phyloP scores from a whole-genome alignment of 2,329 filamentous ascomycete genomes.

The Trichoderma harzianum region DNA sequence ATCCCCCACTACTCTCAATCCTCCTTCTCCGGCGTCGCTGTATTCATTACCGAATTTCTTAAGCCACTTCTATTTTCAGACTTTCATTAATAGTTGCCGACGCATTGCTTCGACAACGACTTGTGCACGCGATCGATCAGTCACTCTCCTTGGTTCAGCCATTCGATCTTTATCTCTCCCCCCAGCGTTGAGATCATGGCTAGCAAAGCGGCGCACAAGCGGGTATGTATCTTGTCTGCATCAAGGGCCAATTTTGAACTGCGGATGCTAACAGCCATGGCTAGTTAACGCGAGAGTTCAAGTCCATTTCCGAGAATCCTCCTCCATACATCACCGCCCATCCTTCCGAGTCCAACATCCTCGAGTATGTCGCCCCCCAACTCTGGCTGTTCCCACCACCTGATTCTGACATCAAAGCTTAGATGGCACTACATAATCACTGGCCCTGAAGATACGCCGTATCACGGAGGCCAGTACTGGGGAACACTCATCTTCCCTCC shows the following conservation, averaged over 20 bases:
- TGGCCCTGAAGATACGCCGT: constrained; percentile 89
- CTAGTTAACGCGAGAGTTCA: constrained; percentile 61
- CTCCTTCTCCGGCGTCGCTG: background rate
- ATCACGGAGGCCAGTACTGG: constrained; percentile 96
- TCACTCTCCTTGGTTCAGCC: constrained; percentile 16
- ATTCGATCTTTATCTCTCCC: no score
- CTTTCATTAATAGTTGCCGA: background rate
- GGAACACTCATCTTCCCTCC: constrained; percentile 92
- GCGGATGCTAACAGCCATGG: background rate
- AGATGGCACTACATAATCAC: constrained; percentile 96
- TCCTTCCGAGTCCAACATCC: constrained; percentile 84
- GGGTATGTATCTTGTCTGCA: constrained; percentile 46
- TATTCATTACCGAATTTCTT: background rate
- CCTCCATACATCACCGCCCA: constrained; percentile 87
- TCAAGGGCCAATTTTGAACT: background rate
- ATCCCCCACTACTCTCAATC: background rate
- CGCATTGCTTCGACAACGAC: background rate
- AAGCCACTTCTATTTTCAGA: background rate
- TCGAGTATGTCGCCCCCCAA: constrained; percentile 60
- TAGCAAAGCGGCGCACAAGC: constrained; percentile 69
- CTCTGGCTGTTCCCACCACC: background rate
- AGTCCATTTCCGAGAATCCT: constrained; percentile 66
- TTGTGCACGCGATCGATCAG: constrained; percentile 21
- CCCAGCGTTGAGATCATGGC: constrained; percentile 50
- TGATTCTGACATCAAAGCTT: background rate